These are phyloP conservation scores for Vitellaria paradoxa DNA, from an alignment of 179 eudicot genomes.

Conservation along the genomic window DNA sequence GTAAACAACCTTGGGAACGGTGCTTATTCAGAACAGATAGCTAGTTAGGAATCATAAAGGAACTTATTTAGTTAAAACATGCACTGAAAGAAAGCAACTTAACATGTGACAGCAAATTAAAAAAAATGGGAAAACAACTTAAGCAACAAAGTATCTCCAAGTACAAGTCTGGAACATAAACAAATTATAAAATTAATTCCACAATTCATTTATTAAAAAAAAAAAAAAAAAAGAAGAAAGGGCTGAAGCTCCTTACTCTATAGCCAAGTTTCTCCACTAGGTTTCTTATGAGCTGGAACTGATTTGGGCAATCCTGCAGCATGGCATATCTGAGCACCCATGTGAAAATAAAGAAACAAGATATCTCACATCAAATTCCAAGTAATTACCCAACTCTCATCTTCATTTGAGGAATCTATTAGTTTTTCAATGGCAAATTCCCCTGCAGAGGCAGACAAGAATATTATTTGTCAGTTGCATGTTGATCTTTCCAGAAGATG, in stretches of 20 bases:
- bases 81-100: background rate
- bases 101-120: no score
- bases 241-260: constrained; percentile 35
- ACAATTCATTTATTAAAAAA: constrained; percentile 24
- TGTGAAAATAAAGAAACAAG: constrained; percentile 1
- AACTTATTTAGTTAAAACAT: background rate
- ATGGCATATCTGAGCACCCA: constrained; percentile 14
- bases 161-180: background rate
- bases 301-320: constrained; percentile 58
- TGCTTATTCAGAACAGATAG: background rate
- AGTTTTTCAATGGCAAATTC: constrained; percentile 71
- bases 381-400: constrained; percentile 47
- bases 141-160: background rate
- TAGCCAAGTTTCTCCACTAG: constrained; percentile 55
- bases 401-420: constrained; percentile 53
- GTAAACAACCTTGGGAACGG: background rate
- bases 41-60: background rate
- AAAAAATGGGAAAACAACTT: background rate
- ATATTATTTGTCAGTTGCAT: background rate
- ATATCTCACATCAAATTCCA: background rate
- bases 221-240: background rate
- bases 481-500: background rate
- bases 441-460: constrained; percentile 38
- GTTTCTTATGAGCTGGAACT: constrained; percentile 49
- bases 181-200: constrained; percentile 13